These are phyloP conservation scores for Tylopilus cervinicoccineus DNA, from an alignment of 768 basidiomycete genomes.

Conservation along the genomic window DNA sequence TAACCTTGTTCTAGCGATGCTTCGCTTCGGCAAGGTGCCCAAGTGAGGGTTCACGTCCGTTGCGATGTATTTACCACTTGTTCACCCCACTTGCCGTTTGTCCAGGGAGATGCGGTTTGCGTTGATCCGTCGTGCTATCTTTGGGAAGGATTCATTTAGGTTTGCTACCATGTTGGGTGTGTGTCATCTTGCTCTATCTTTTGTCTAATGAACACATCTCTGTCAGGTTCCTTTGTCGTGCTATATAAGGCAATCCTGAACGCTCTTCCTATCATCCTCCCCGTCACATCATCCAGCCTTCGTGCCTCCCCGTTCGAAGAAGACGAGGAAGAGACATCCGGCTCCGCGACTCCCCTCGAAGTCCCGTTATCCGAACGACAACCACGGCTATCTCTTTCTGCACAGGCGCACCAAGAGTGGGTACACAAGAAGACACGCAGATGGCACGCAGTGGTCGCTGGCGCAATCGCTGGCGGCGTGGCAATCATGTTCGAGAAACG, in stretches of 20 bases:
- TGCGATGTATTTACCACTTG: neutral
- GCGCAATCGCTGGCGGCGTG: slow-evolving; percentile 66
- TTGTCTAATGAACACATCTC: too few relatives aligned
- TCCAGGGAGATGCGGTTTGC: slow-evolving; percentile 58
- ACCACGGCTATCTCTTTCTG: slow-evolving; percentile 57
- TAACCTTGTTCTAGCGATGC: slow-evolving; percentile 74
- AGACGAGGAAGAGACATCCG: slow-evolving; percentile 22
- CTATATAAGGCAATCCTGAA: slow-evolving; percentile 81
- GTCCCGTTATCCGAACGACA: slow-evolving; percentile 30
- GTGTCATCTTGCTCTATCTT: neutral
- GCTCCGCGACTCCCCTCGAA: slow-evolving; percentile 8
- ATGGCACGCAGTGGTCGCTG: slow-evolving; percentile 82
- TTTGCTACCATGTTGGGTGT: slow-evolving; percentile 89
- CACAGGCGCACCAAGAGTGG: slow-evolving; percentile 59
- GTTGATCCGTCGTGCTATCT: slow-evolving; percentile 75
- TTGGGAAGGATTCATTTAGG: slow-evolving; percentile 77
- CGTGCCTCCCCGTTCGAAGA: slow-evolving; percentile 30
- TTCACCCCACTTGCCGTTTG: neutral
- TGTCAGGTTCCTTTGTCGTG: slow-evolving; percentile 67
- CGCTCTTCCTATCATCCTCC: slow-evolving; percentile 67
- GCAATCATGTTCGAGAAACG: slow-evolving; percentile 77
- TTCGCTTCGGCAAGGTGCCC: slow-evolving; percentile 63
- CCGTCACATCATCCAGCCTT: slow-evolving; percentile 28
- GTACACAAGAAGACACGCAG: slow-evolving; percentile 61
- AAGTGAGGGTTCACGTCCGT: slow-evolving; percentile 42